Base-by-base conservation (phyloP, 108 stramenopile genomes). In the Pseudonitzschia multiseries region DNA sequence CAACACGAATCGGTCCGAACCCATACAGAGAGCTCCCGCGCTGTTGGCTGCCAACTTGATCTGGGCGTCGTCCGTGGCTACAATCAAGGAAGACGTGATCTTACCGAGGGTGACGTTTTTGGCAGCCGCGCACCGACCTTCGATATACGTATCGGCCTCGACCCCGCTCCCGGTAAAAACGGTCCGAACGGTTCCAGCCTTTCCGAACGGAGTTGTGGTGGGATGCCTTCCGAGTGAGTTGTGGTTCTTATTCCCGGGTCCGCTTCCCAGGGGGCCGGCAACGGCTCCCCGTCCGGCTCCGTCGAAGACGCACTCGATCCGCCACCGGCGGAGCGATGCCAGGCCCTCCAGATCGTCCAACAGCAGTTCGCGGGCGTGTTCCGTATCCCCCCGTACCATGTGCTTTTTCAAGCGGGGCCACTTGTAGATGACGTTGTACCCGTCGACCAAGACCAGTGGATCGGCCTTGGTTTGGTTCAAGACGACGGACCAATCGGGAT, bases 271-370 rank as follows among this genome's bases (percentile, higher is more conserved):
- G 5, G 86, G 82, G 6, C 77, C 78, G 41, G 77, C 60, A 54
- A 24, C 57, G 63, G 15, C 48, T 52, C 20, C 63, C 71, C 40
- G 80, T 50, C 89, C 87, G 48, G 83, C 81, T 5, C 93, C 93
- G 76, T 94, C 93, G 80, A 91, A 94, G 36, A 94, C 93, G 31
- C 86, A 86, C 74, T 94, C 90, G 43, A 94, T 87, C 62, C 93
- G 62, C 93, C 93, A 94, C 53, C 93, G 87, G 60, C 86, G 87
- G 26, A 89, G 51, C 17, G 67, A 65, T 36, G 84, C 74, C 70
- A 94, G 43, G 44, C 89, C 80, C 70, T 94, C 93, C 74, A 94
- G 78, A 79, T 93, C 92, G n/a, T 89, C 73, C 8, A 90, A 68
- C 15, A 93, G 65, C 21, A 91, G 48, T 43, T 91, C 83, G 26